Percentiles rank a stretch among this genome's conserved stretches.
Evolutionary conservation across 345 rosid species (phyloP).

Genomic region (Gossypium bickii): DNA sequence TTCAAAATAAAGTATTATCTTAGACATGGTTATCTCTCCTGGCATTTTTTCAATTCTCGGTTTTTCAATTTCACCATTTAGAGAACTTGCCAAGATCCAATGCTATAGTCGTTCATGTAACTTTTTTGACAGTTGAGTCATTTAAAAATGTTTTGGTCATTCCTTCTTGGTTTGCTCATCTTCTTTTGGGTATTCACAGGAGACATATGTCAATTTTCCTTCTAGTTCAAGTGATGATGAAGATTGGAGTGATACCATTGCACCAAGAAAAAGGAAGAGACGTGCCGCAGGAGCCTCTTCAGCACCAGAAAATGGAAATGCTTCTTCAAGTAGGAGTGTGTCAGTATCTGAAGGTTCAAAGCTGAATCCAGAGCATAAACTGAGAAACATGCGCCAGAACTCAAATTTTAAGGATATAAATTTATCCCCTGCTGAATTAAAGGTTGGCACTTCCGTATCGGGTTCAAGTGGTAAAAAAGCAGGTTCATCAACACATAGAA

Average conservation of each 20-base stretch:
- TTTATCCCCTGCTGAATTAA: conserved; percentile 17
- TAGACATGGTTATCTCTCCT: neutral
- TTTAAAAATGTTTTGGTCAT: neutral
- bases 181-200: conserved; percentile 47
- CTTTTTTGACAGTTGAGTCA: neutral
- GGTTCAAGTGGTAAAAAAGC: conserved; percentile 25
- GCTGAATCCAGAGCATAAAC: conserved; percentile 17
- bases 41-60: neutral
- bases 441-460: conserved; percentile 21
- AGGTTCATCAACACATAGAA: conserved; percentile 34
- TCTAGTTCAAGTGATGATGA: conserved; percentile 60
- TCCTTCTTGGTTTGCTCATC: conserved; percentile 19
- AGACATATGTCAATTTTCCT: conserved; percentile 56
- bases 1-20: conserved; percentile 8
- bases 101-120: neutral
- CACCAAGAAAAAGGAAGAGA: conserved; percentile 37
- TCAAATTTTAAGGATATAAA: conserved; percentile 22
- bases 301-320: conserved; percentile 34
- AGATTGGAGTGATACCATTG: conserved; percentile 39
- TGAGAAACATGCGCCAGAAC: conserved; percentile 23
- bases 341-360: conserved; percentile 21
- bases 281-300: conserved; percentile 21
- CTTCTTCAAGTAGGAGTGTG: conserved; percentile 5
- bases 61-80: neutral
- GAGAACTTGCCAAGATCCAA: neutral